Percentiles rank a stretch among this genome's conserved stretches.
phyloP scores from a whole-genome alignment of 2,329 filamentous ascomycete genomes.

The Verticillium nonalfalfae region DNA sequence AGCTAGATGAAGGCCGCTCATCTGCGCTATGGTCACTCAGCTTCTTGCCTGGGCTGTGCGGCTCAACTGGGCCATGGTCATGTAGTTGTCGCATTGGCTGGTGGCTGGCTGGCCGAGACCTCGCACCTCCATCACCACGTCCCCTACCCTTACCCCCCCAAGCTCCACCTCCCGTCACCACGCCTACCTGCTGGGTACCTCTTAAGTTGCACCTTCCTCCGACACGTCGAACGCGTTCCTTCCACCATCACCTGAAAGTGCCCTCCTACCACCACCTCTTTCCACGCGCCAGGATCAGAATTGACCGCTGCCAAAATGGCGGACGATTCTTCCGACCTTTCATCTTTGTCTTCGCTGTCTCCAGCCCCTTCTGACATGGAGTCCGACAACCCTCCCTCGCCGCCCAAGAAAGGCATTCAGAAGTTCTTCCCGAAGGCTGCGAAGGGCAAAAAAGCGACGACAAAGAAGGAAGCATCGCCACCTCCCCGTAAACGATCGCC shows the following conservation, averaged over 20 bases:
- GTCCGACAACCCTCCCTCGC: conserved; percentile 39
- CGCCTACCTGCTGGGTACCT: background rate
- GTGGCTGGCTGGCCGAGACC: background rate
- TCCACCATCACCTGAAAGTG: background rate
- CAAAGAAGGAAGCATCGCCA: conserved; percentile 54
- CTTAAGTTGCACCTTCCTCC: background rate
- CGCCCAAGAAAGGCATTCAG: conserved; percentile 47
- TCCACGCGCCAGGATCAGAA: background rate
- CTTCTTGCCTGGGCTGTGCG: background rate
- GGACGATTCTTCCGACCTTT: conserved; percentile 58
- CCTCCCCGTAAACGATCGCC: conserved; percentile 72
- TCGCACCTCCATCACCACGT: conserved; percentile 2
- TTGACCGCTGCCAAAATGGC: conserved; percentile 36
- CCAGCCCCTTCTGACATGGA: conserved; percentile 37
- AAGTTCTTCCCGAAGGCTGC: conserved; percentile 61
- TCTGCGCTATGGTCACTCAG: background rate
- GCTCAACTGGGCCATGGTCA: background rate
- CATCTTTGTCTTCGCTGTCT: conserved; percentile 46
- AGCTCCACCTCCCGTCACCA: background rate
- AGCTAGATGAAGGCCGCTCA: background rate
- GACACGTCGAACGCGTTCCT: background rate
- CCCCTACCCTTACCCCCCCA: background rate
- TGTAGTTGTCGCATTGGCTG: background rate
- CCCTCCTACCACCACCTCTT: background rate
- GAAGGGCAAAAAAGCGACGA: conserved; percentile 30